phyloP scores from a whole-genome alignment of 1,139 yeast genomes.

The Blastobotrys serpentis region DNA sequence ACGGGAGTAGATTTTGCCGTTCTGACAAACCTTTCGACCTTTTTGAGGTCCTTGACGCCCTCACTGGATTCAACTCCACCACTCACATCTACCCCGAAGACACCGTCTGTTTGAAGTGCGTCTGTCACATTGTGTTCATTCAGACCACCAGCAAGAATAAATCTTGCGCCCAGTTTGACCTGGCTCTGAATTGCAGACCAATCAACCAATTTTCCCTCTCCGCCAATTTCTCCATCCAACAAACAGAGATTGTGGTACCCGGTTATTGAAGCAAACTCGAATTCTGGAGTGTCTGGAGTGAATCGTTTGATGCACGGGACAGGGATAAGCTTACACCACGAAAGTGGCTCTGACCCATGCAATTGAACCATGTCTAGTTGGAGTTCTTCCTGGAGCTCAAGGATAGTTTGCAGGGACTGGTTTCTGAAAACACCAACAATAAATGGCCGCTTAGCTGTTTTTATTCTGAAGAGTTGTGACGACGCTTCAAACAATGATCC shows the following conservation, averaged over 20 bases:
- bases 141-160: slow-evolving; percentile 86
- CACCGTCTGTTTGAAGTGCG: slow-evolving; percentile 52
- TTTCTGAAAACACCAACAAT: slow-evolving; percentile 90
- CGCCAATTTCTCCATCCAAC: slow-evolving; percentile 87
- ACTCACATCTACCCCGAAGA: slow-evolving; percentile 90
- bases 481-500: slow-evolving; percentile 27
- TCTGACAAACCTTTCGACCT: slow-evolving; percentile 57
- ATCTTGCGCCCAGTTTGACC: slow-evolving; percentile 47
- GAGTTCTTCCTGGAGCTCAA: slow-evolving; percentile 47
- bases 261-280: slow-evolving; percentile 42
- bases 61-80: slow-evolving; percentile 81
- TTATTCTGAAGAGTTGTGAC: slow-evolving; percentile 23
- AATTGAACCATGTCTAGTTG: slow-evolving; percentile 77
- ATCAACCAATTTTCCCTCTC: slow-evolving; percentile 77
- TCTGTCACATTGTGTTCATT: slow-evolving; percentile 64
- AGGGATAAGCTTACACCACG: slow-evolving; percentile 48
- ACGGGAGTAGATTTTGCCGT: slow-evolving; percentile 42
- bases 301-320: slow-evolving; percentile 74
- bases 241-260: slow-evolving; percentile 56
- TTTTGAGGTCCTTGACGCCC: slow-evolving; percentile 66
- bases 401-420: slow-evolving; percentile 66
- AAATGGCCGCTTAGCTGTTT: slow-evolving; percentile 55
- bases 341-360: slow-evolving; percentile 81
- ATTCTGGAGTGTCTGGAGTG: slow-evolving; percentile 56
- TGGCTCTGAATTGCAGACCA: slow-evolving; percentile 58